Percentiles rank a stretch among this genome's conserved stretches.
These are phyloP conservation scores for Gossypium davidsonii DNA, from an alignment of 441 rosid species.

Conservation along the genomic window DNA sequence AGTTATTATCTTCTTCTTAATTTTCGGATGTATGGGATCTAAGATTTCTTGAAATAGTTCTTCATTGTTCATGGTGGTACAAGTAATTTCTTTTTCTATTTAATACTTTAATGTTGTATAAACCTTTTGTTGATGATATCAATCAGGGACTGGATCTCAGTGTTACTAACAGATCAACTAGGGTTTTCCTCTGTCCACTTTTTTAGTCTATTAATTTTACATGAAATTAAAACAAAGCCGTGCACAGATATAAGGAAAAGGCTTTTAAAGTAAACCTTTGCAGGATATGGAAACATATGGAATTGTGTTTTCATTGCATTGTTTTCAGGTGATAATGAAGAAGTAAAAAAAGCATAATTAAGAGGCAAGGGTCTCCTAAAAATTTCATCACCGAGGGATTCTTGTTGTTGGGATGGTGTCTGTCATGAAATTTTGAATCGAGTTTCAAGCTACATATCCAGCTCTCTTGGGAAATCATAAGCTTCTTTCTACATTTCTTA, in stretches of 20 bases:
- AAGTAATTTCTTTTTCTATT: slow-evolving; percentile 10
- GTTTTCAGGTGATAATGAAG: not conserved
- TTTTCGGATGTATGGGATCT: slow-evolving; percentile 16
- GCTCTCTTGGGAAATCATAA: too few relatives aligned
- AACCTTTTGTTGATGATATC: slow-evolving; percentile 4
- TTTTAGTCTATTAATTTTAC: not conserved
- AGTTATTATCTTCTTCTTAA: not conserved
- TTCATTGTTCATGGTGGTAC: slow-evolving; percentile 17
- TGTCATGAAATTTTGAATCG: too few relatives aligned
- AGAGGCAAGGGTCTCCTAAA: not conserved
- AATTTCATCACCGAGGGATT: not conserved
- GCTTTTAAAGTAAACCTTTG: too few relatives aligned
- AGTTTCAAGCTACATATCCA: too few relatives aligned
- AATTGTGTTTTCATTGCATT: not conserved
- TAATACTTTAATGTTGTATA: slow-evolving; percentile 16
- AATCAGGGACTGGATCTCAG: not conserved
- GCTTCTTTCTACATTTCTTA: too few relatives aligned
- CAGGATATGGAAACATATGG: not conserved
- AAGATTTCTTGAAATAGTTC: slow-evolving; percentile 24
- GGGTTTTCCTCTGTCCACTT: slow-evolving; percentile 20
- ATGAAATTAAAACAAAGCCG: not conserved
- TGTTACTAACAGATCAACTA: slow-evolving; percentile 18
- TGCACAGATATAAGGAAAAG: too few relatives aligned
- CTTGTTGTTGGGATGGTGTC: not conserved
- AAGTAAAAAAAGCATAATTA: too few relatives aligned